Evolutionary conservation across 306 rosid genomes (phyloP).

Genomic region (Cajanus cajan): DNA sequence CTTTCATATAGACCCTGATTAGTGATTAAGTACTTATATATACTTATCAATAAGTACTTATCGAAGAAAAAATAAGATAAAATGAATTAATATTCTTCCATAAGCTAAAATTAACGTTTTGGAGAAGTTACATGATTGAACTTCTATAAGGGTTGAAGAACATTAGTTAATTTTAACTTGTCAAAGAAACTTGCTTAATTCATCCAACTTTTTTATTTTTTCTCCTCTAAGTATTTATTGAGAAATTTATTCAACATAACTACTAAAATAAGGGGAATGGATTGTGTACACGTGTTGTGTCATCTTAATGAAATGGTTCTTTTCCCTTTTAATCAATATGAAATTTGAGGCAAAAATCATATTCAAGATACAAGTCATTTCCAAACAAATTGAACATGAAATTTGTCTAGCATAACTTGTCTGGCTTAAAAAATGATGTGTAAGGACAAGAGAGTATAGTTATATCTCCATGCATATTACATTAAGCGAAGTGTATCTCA

Average conservation of each 20-base stretch:
- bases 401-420: not conserved
- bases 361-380: not conserved
- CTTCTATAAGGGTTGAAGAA: no score
- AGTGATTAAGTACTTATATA: not conserved
- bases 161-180: not conserved
- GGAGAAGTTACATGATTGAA: no score
- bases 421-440: constrained; percentile 5
- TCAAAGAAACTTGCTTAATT: not conserved
- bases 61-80: not conserved
- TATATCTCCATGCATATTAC: not conserved
- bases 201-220: not conserved
- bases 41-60: not conserved
- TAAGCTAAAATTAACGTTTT: not conserved
- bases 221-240: not conserved
- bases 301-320: constrained; percentile 4
- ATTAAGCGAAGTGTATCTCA: not conserved
- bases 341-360: constrained; percentile 9
- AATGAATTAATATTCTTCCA: not conserved
- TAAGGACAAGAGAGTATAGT: not conserved
- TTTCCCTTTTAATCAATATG: constrained; percentile 4
- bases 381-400: constrained; percentile 1
- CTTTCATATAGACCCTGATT: not conserved
- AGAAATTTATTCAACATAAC: not conserved
- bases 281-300: not conserved
- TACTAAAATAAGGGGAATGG: not conserved